A percentile compares a stretch with the other conserved stretches of the same genome.
phyloP scores from a whole-genome alignment of 306 rosid species.

The Medicago lupulina region DNA sequence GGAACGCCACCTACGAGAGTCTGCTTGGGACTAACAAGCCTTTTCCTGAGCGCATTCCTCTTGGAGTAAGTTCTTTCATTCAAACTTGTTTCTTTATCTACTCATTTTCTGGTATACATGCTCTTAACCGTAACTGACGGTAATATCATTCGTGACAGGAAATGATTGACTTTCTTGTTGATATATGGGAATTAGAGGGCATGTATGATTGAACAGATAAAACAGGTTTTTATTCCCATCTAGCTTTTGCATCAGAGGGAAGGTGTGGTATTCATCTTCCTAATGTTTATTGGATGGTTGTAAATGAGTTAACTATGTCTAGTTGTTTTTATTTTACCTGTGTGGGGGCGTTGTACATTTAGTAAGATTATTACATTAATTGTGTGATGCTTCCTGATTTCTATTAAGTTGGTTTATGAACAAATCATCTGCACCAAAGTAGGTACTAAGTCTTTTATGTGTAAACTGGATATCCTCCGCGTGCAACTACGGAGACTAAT shows the following conservation, averaged over 20 bases:
- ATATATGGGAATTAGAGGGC: slow-evolving; percentile 87
- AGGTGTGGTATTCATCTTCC: slow-evolving; percentile 19
- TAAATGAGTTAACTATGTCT: slow-evolving; percentile 28
- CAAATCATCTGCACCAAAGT: slow-evolving; percentile 15
- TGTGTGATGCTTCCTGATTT: slow-evolving; percentile 25
- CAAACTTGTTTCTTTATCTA: not conserved
- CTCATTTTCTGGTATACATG: not conserved
- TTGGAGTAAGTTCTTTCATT: slow-evolving; percentile 66
- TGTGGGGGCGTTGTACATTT: not conserved
- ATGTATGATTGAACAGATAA: slow-evolving; percentile 67
- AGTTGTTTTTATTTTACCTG: slow-evolving; percentile 14
- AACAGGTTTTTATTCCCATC: not conserved
- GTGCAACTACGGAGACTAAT: too few relatives aligned
- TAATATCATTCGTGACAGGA: slow-evolving; percentile 62
- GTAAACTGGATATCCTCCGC: too few relatives aligned
- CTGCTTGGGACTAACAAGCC: slow-evolving; percentile 70
- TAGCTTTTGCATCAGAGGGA: slow-evolving; percentile 33
- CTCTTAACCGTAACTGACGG: slow-evolving; percentile 41
- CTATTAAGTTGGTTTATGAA: slow-evolving; percentile 22
- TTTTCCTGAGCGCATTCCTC: slow-evolving; percentile 68
- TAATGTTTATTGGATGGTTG: slow-evolving; percentile 24
- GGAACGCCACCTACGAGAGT: slow-evolving; percentile 75
- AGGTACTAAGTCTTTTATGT: not conserved
- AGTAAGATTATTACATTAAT: slow-evolving; percentile 14
- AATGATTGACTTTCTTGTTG: slow-evolving; percentile 83